phyloP scores from a whole-genome alignment of 2,329 filamentous ascomycete species.

The Penicillium sp. region DNA sequence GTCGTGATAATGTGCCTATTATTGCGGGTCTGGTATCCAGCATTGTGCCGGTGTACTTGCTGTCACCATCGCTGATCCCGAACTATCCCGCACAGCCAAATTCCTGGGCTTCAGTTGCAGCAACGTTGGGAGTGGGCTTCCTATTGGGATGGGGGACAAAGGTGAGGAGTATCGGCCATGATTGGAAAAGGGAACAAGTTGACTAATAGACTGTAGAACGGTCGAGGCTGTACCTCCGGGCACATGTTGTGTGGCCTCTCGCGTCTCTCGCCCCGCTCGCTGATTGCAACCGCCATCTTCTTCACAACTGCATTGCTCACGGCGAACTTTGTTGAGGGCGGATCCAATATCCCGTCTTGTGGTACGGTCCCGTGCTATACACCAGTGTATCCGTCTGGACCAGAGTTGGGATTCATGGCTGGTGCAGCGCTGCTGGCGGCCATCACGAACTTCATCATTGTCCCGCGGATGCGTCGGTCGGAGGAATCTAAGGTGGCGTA shows the following conservation, averaged over 20 bases:
- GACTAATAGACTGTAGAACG: conserved; percentile 34
- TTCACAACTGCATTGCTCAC: conserved; percentile 46
- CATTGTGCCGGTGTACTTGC: conserved; percentile 40
- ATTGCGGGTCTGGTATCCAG: conserved; percentile 49
- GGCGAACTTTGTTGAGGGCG: conserved; percentile 35
- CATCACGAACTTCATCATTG: conserved; percentile 34
- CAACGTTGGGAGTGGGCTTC: conserved; percentile 44
- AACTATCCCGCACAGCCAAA: conserved; percentile 39
- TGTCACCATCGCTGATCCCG: conserved; percentile 48
- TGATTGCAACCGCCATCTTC: conserved; percentile 48
- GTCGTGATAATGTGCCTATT: conserved; percentile 44
- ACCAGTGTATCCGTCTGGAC: conserved; percentile 42
- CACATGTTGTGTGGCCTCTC: conserved; percentile 56
- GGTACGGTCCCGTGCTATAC: conserved; percentile 46
- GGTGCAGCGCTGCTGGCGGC: conserved; percentile 30
- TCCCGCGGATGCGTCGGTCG: conserved; percentile 30
- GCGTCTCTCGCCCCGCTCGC: conserved; percentile 50
- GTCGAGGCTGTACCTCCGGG: conserved; percentile 54
- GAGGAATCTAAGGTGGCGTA: conserved; percentile 37
- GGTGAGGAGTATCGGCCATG: conserved; percentile 30
- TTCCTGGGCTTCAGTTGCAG: conserved; percentile 35
- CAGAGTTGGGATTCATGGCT: conserved; percentile 37
- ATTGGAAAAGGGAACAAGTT: not conserved
- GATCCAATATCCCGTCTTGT: conserved; percentile 43
- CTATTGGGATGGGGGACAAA: conserved; percentile 55